These are phyloP conservation scores for Triglochin maritima DNA, from an alignment of 106 monocot genomes.

Conservation along the genomic window DNA sequence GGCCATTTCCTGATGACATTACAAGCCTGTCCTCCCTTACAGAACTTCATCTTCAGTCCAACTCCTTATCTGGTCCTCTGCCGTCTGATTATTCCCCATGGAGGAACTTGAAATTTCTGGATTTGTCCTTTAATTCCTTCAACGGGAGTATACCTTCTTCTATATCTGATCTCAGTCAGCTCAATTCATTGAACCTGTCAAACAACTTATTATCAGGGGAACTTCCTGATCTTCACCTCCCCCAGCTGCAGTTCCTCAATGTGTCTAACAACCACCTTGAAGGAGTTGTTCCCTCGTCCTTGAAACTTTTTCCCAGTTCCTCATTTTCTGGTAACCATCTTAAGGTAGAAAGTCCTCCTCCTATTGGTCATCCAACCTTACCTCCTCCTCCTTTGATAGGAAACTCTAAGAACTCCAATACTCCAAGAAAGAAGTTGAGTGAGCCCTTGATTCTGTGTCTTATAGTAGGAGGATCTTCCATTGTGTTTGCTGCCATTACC, in stretches of 20 bases:
- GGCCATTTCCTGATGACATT: constrained; percentile 11
- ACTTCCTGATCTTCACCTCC: constrained; percentile 12
- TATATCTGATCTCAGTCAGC: constrained; percentile 6
- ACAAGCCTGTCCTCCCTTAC: constrained; percentile 6
- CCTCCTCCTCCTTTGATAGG: background rate
- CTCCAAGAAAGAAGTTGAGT: constrained; percentile 1
- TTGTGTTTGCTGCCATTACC: constrained; percentile 7
- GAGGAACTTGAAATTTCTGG: constrained; percentile 10
- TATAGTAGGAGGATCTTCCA: constrained; percentile 10
- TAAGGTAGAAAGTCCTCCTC: background rate
- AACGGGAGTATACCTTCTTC: constrained; percentile 20
- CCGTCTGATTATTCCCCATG: constrained; percentile 12
- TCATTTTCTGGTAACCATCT: constrained; percentile 17
- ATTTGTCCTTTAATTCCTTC: constrained; percentile 21
- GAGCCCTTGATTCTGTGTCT: constrained; percentile 4
- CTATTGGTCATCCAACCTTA: background rate
- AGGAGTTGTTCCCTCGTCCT: constrained; percentile 10
- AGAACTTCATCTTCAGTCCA: constrained; percentile 17
- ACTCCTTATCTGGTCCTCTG: constrained; percentile 11
- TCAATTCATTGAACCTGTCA: constrained; percentile 11
- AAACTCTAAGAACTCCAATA: background rate
- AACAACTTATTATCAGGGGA: constrained; percentile 14
- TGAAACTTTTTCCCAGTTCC: constrained; percentile 9
- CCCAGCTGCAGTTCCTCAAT: constrained; percentile 8
- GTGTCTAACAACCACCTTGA: constrained; percentile 14